Percentiles rank a stretch among this genome's conserved stretches.
These are phyloP conservation scores for Tolypocladium ovalisporum DNA, from an alignment of 2,329 filamentous ascomycete species.

Conservation along the genomic window DNA sequence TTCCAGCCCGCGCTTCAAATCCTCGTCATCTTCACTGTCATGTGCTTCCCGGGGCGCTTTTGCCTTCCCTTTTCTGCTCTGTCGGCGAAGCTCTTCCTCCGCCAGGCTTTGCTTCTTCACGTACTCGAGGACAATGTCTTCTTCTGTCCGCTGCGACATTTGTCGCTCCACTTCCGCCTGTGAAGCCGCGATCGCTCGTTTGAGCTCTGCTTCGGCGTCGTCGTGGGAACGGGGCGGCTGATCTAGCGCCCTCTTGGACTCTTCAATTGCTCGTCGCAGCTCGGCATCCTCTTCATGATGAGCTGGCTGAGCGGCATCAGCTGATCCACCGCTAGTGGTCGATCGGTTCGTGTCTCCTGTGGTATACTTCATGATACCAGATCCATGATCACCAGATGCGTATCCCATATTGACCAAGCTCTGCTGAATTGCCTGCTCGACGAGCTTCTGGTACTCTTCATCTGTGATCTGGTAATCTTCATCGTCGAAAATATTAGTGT, in stretches of 20 bases:
- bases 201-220: conserved; percentile 33
- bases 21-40: conserved; percentile 38
- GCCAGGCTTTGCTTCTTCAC: conserved; percentile 65
- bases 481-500: conserved; percentile 23
- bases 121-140: conserved; percentile 66
- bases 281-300: conserved; percentile 22
- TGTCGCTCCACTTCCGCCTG: conserved; percentile 30
- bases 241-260: conserved; percentile 20
- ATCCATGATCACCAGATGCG: conserved; percentile 7
- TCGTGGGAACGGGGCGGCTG: conserved; percentile 14
- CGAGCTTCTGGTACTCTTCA: conserved; percentile 44
- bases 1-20: conserved; percentile 43
- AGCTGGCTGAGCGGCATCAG: neutral
- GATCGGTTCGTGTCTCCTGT: neutral
- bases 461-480: conserved; percentile 39
- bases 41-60: conserved; percentile 13
- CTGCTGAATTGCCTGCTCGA: conserved; percentile 44
- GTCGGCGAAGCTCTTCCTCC: conserved; percentile 45
- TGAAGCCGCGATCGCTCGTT: conserved; percentile 34
- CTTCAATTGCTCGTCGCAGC: conserved; percentile 28
- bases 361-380: conserved; percentile 7
- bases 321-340: neutral
- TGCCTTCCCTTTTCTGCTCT: conserved; percentile 22
- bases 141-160: conserved; percentile 42
- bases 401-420: conserved; percentile 26